These are phyloP conservation scores for Calocybe cyanea DNA, from an alignment of 768 basidiomycete species.

Conservation along the genomic window DNA sequence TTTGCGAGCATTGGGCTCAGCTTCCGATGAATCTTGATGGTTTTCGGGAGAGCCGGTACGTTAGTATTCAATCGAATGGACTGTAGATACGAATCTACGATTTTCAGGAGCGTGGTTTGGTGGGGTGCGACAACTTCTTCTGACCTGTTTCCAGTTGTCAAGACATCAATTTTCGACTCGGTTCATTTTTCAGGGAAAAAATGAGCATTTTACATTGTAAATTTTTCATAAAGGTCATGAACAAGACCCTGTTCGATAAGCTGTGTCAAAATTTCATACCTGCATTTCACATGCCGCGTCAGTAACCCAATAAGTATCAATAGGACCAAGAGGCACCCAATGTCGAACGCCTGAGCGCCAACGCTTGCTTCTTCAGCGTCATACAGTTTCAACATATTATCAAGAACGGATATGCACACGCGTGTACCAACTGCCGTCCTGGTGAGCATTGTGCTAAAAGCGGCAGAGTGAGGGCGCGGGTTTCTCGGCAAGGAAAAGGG, in stretches of 20 bases:
- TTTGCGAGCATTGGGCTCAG: constrained; percentile 58
- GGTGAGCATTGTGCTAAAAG: constrained; percentile 47
- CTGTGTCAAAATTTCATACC: constrained; percentile 63
- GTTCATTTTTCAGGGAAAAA: too few species aligned
- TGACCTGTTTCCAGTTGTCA: constrained; percentile 33
- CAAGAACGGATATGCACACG: constrained; percentile 65
- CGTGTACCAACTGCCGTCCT: constrained; percentile 54
- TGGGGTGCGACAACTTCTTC: constrained; percentile 78
- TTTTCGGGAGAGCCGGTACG: constrained; percentile 25
- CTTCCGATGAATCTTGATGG: constrained; percentile 35
- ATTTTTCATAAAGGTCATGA: constrained; percentile 54
- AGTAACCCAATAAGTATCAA: constrained; percentile 1
- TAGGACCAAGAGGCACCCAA: constrained; percentile 50
- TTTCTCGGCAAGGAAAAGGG: not conserved
- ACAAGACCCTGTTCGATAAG: constrained; percentile 59
- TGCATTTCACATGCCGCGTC: constrained; percentile 19
- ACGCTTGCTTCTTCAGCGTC: constrained; percentile 65
- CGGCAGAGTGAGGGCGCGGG: constrained; percentile 12
- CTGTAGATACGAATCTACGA: constrained; percentile 82
- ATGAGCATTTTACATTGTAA: constrained; percentile 52
- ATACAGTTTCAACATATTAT: constrained; percentile 65
- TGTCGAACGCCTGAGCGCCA: constrained; percentile 67
- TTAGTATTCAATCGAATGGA: constrained; percentile 35
- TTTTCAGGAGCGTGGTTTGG: constrained; percentile 84
- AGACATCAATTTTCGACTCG: not conserved